phyloP scores from a whole-genome alignment of 75 land plant species.

The Picea sitchensis region DNA sequence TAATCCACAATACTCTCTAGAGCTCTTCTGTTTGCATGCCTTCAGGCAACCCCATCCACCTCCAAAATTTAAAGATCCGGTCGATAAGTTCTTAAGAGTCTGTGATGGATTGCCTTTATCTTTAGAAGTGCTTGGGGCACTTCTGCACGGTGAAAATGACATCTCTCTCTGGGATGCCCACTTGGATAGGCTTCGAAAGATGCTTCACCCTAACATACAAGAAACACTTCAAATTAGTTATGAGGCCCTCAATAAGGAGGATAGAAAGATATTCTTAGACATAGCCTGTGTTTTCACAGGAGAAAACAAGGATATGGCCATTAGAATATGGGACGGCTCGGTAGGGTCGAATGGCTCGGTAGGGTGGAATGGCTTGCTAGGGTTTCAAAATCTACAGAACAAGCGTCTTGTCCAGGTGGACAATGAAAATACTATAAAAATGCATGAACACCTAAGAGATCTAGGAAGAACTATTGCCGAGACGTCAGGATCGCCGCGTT shows the following conservation, averaged over 20 bases:
- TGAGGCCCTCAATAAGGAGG: not conserved
- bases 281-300: not conserved
- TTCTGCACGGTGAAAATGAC: not conserved
- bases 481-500: not conserved
- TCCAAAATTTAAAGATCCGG: not conserved
- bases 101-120: not conserved
- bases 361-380: not conserved
- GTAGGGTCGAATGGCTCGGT: too few relatives aligned
- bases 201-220: not conserved
- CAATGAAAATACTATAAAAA: not conserved
- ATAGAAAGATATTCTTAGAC: not conserved
- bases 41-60: not conserved
- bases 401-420: not conserved
- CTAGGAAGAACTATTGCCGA: not conserved
- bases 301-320: not conserved
- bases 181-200: not conserved
- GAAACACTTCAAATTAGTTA: not conserved
- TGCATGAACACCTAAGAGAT: constrained; percentile 1
- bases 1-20: too few relatives aligned
- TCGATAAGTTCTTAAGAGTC: not conserved
- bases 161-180: not conserved
- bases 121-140: not conserved
- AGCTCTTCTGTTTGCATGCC: constrained; percentile 4
- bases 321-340: not conserved
- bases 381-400: not conserved